Percentiles rank a stretch among this genome's conserved stretches.
Conservation (phyloP, 2,329 filamentous ascomycete genomes). For the Xylaria polymorpha region DNA sequence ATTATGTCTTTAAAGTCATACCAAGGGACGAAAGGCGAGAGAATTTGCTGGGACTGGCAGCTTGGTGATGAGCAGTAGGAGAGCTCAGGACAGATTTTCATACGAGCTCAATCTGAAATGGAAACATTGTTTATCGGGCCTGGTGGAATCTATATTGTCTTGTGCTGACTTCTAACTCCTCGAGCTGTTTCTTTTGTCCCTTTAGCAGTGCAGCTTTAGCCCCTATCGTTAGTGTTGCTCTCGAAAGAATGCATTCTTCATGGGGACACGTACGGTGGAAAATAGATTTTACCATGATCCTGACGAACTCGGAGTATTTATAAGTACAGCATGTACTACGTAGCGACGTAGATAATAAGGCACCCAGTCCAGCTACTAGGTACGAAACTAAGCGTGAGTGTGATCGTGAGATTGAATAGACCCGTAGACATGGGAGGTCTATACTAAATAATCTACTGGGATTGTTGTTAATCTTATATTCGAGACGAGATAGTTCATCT, state of each 20-base stretch:
- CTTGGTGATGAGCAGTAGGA: not conserved
- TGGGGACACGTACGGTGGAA: not conserved
- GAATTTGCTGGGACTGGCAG: not conserved
- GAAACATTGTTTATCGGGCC: not conserved
- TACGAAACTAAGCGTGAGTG: not conserved
- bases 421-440: not conserved
- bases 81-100: not conserved
- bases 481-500: not conserved
- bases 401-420: not conserved
- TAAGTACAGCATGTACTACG: not conserved
- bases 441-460: not conserved
- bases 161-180: too few species aligned
- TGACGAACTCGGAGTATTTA: not conserved
- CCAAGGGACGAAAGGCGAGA: not conserved
- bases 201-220: not conserved
- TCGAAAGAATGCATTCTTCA: not conserved
- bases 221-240: not conserved
- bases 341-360: not conserved
- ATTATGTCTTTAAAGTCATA: not conserved
- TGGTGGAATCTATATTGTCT: not conserved
- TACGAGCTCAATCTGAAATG: not conserved
- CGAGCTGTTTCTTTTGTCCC: not conserved
- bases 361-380: not conserved
- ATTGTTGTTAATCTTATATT: not conserved
- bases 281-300: not conserved